Conservation (phyloP, 1,139 yeast species). For the Candida neerlandica region DNA sequence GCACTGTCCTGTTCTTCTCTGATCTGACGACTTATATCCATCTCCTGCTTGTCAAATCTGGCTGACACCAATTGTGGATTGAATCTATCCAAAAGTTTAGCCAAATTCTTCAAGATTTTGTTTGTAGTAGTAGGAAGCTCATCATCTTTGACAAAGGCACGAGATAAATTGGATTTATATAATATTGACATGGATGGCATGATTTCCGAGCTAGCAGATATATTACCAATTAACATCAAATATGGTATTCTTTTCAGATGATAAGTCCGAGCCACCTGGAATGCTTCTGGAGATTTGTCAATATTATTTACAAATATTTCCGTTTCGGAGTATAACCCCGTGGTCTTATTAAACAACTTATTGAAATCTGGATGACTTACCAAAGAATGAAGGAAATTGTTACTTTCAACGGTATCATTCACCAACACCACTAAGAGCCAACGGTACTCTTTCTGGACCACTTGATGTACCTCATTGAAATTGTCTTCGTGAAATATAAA, state of each 20-base stretch:
- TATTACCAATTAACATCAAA: slow-evolving; percentile 50
- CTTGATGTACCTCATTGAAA: slow-evolving; percentile 49
- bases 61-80: slow-evolving; percentile 56
- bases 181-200: slow-evolving; percentile 57
- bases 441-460: slow-evolving; percentile 39
- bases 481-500: slow-evolving; percentile 23
- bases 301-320: slow-evolving; percentile 44
- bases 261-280: slow-evolving; percentile 51
- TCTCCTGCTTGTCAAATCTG: slow-evolving; percentile 54
- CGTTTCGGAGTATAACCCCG: slow-evolving; percentile 41
- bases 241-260: slow-evolving; percentile 45
- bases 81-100: slow-evolving; percentile 40
- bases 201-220: slow-evolving; percentile 50
- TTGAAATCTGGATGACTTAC: slow-evolving; percentile 31
- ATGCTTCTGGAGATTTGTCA: slow-evolving; percentile 49
- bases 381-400: slow-evolving; percentile 29
- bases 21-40: slow-evolving; percentile 50
- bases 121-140: slow-evolving; percentile 23
- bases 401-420: slow-evolving; percentile 33
- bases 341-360: slow-evolving; percentile 33
- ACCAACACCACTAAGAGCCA: slow-evolving; percentile 50
- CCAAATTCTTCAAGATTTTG: slow-evolving; percentile 37
- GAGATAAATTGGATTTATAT: slow-evolving; percentile 40
- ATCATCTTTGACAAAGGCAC: slow-evolving; percentile 23
- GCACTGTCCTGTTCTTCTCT: slow-evolving; percentile 63